Base-by-base conservation (phyloP, 495 filamentous ascomycete genomes). In the Penicillium verhagenii region DNA sequence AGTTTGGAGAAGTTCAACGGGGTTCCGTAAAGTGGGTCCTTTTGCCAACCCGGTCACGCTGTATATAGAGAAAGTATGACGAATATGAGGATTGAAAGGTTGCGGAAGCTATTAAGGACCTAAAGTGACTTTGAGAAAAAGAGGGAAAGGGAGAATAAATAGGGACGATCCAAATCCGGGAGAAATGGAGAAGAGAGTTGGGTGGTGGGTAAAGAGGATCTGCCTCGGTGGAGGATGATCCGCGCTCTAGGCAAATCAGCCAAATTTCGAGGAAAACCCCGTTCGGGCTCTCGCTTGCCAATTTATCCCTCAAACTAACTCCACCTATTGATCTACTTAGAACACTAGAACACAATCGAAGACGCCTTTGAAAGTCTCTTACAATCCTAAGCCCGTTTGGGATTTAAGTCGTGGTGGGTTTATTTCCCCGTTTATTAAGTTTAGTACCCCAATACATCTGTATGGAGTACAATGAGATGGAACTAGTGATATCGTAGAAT, bases 141-240 rank as follows among this genome's bases (percentile, higher is more conserved):
- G 8, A 29, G 31, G 10, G 19, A 24, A 0, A n/a, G 26, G 9
- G 20, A 39, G 31, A 37, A 37, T 21, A 38, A 23, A n/a, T 21
- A 38, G 40, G 53, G 8, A 25, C 37, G 18, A 23, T 13, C 10
- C 5, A 25, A 9, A 14, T 42, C 14, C 23, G 46, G 47, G 37
- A 28, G 24, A 20, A 47, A 28, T 25, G 25, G 23, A 24, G 43
- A 13, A 33, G 18, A 40, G 24, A 46, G 52, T 39, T 46, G 54
- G 54, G 58, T 60, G 58, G 61, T 29, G 35, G 49, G 23, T 42
- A 54, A 55, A 57, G 50, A 40, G 20, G 56, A 57, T 59, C 61
- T 55, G 35, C 61, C 50, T 52, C 47, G 39, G 63, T 60, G 61
- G 60, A 61, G 55, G 58, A 58, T 57, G 64, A 67, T 67, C 61